phyloP scores from a whole-genome alignment of 768 basidiomycete genomes.

The Porphyrellus cyaneotinctus region DNA sequence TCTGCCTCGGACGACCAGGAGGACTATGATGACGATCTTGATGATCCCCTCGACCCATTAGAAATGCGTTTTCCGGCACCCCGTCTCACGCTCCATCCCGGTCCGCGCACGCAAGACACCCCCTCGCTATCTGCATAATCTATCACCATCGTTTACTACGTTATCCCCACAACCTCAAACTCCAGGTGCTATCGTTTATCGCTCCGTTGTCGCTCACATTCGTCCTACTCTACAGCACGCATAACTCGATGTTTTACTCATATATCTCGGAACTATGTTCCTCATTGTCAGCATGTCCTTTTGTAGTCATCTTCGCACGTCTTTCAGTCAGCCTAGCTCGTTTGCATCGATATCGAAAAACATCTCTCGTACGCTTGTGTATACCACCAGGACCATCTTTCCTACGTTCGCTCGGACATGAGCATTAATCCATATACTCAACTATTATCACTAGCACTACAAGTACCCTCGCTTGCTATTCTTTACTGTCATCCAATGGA shows the following conservation, averaged over 20 bases:
- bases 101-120: slow-evolving; percentile 13
- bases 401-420: slow-evolving; percentile 21
- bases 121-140: slow-evolving; percentile 17
- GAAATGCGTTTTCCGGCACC: slow-evolving; percentile 12
- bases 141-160: slow-evolving; percentile 3
- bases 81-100: slow-evolving; percentile 10
- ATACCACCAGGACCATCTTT: slow-evolving; percentile 20
- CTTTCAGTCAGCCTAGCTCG: slow-evolving; percentile 9
- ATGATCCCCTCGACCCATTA: slow-evolving; percentile 12
- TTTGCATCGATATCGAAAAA: slow-evolving; percentile 20
- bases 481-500: slow-evolving; percentile 35
- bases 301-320: slow-evolving; percentile 23
- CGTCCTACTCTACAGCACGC: slow-evolving; percentile 23
- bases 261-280: slow-evolving; percentile 13
- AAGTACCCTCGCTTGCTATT: slow-evolving; percentile 8
- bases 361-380: slow-evolving; percentile 23
- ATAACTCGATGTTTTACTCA: slow-evolving; percentile 13
- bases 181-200: slow-evolving; percentile 15
- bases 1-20: slow-evolving; percentile 19
- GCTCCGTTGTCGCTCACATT: slow-evolving; percentile 21
- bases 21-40: slow-evolving; percentile 25
- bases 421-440: slow-evolving; percentile 29
- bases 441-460: slow-evolving; percentile 24
- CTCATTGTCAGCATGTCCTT: slow-evolving; percentile 21
- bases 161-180: slow-evolving; percentile 1